Percentiles rank a stretch among this genome's conserved stretches.
Evolutionary conservation across 2,329 filamentous ascomycete genomes (phyloP).

Genomic region (Beauveria sp.): DNA sequence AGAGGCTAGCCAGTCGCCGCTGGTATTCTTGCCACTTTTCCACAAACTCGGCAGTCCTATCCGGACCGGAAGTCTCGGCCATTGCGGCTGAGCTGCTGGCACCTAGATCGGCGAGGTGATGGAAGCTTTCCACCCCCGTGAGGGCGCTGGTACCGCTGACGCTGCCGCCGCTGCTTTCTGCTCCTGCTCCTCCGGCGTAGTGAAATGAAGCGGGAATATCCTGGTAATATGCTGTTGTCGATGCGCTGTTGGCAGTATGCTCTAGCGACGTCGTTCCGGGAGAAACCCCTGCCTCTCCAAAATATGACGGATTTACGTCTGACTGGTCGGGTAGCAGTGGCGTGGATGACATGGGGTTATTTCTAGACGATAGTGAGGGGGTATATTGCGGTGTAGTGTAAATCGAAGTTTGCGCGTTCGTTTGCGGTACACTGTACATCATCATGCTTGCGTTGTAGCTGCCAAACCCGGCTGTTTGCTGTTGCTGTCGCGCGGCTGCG

Average conservation of each 20-base stretch:
- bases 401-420: constrained; percentile 52
- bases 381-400: constrained; percentile 62
- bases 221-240: constrained; percentile 49
- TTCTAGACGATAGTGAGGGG: neutral
- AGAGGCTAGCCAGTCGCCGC: constrained; percentile 56
- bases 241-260: neutral
- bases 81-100: constrained; percentile 21
- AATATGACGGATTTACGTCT: neutral
- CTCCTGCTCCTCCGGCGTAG: neutral
- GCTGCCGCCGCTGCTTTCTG: neutral
- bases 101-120: neutral
- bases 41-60: constrained; percentile 49
- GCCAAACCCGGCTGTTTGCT: constrained; percentile 44
- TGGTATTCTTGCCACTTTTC: constrained; percentile 63
- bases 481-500: constrained; percentile 34
- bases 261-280: neutral
- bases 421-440: constrained; percentile 71
- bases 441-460: constrained; percentile 58
- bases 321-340: neutral
- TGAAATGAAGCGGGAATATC: neutral
- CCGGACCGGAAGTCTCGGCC: constrained; percentile 49
- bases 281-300: neutral
- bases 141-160: neutral
- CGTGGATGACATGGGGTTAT: neutral
- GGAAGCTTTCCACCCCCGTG: constrained; percentile 1